Evolutionary conservation across 2,329 filamentous ascomycete genomes (phyloP), one percentile per base, ranked within the genome.

Genomic region (Passalora sequoiae): DNA sequence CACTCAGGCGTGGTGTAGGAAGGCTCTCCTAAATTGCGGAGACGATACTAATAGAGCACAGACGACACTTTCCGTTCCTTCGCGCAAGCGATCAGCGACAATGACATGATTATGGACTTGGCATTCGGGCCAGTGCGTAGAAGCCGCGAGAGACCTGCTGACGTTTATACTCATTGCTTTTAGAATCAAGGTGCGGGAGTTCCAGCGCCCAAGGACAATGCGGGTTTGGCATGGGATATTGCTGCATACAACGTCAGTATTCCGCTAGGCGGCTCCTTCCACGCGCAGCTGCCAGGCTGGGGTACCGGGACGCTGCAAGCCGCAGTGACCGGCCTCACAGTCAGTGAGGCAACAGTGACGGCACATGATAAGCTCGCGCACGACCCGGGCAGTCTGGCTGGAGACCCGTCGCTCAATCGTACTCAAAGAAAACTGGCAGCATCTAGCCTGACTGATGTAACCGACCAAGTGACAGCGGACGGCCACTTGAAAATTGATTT

Each of bases 121-220:
- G 58, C 66, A 0, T 38, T 75, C 1, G 72, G 71, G 0, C 66
- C 72, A 0, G n/a, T n/a, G n/a, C n/a, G n/a, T n/a, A n/a, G n/a
- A n/a, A n/a, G n/a, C n/a, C n/a, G n/a, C n/a, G n/a, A n/a, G n/a
- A n/a, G n/a, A n/a, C n/a, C n/a, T n/a, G n/a, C n/a, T n/a, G n/a
- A n/a, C n/a, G n/a, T n/a, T n/a, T n/a, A n/a, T n/a, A n/a, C n/a
- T n/a, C n/a, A n/a, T n/a, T n/a, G n/a, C n/a, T n/a, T n/a, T n/a
- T n/a, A n/a, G n/a, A 72, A 71, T 45, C 67, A 72, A 51, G 73
- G 72, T 3, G 62, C 67, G 30, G 73, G 73, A 10, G 69, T 73
- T 2, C 71, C 71, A 0, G 54, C 60, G 9, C 45, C 47, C n/a
- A 33, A 48, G 2, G 49, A 60, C 16, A 54, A 61, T 25, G 60